Conservation (phyloP, 108 stramenopile genomes). For the Mediolabrus comicus region DNA sequence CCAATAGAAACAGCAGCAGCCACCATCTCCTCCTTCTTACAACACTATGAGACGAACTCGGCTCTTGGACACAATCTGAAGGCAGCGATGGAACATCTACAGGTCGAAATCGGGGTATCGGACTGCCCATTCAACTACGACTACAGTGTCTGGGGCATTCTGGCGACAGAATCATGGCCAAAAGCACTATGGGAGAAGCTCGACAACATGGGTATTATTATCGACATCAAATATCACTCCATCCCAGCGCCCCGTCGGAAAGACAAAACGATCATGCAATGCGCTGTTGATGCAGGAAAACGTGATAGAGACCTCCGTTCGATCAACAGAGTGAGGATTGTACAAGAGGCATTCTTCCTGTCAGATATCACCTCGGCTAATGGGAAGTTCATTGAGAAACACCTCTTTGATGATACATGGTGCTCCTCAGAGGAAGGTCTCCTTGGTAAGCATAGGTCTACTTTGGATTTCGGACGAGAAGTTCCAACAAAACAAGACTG, state of each 20-base stretch:
- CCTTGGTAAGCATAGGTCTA: not conserved
- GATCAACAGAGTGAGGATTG: not conserved
- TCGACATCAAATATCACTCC: not conserved
- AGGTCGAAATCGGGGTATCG: conserved; percentile 9
- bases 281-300: not conserved
- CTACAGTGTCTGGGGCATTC: not conserved
- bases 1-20: conserved; percentile 1
- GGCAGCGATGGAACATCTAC: conserved; percentile 6
- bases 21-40: conserved; percentile 4
- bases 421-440: not conserved
- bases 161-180: conserved; percentile 7
- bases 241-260: not conserved
- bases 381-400: not conserved
- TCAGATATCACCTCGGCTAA: conserved; percentile 3
- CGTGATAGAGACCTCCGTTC: not conserved
- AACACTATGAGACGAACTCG: conserved; percentile 2
- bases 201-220: not conserved
- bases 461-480: not conserved
- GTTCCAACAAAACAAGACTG: not conserved
- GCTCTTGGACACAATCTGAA: not conserved
- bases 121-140: not conserved
- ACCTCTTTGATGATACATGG: not conserved
- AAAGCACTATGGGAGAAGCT: not conserved
- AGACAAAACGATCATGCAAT: not conserved
- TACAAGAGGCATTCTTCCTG: not conserved